Evolutionary conservation across 768 basidiomycete genomes (phyloP), one percentile per base, ranked within the genome.

Genomic region (Agaricus subrufescens): DNA sequence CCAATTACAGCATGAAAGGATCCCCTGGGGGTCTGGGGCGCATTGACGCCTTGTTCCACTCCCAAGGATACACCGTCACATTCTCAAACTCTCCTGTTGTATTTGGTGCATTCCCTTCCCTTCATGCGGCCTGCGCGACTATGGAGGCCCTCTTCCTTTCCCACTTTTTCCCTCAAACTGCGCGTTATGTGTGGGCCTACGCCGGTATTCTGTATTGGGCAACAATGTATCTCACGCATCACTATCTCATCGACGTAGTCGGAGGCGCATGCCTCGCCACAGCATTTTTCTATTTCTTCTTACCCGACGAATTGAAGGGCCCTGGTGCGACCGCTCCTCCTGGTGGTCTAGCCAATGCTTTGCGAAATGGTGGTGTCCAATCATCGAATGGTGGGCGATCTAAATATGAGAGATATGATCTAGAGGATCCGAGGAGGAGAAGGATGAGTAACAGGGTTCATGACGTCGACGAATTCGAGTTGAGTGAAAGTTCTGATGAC

Each of bases 191-290:
- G 25, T 98, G 94, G 91, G 75, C 72, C 1, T 99, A 98, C 71
- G 86, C 85, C 2, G 85, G 82, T 5, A 73, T 91, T 15, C 81
- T 99, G 3, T 98, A 96, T 69, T 99, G 97, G 97, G 87, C 91
- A 9, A 98, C 96, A 25, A 98, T 98, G 96, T 98, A 96, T 75
- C 87, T 96, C 64, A 92, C 91, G 3, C 94, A 97, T 71, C 96
- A 98, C 74, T 98, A 98, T 77, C 88, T 99, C 66, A 94, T 99
- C 73, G 97, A 99, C 67, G 91, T 98, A 67, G 91, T 94, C 48
- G 91, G 86, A 9, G 97, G 97, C 12, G 91, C 89, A 0, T 96
- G 94, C 67, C 81, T 99, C 60, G 88, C 95, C 46, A 86, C 88
- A 38, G 80, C 82, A 19, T 86, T 83, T 65, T 98, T 98, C 78